Evolutionary conservation across 129 eudicot species (phyloP).

Genomic region (Helichrysum umbraculigerum): DNA sequence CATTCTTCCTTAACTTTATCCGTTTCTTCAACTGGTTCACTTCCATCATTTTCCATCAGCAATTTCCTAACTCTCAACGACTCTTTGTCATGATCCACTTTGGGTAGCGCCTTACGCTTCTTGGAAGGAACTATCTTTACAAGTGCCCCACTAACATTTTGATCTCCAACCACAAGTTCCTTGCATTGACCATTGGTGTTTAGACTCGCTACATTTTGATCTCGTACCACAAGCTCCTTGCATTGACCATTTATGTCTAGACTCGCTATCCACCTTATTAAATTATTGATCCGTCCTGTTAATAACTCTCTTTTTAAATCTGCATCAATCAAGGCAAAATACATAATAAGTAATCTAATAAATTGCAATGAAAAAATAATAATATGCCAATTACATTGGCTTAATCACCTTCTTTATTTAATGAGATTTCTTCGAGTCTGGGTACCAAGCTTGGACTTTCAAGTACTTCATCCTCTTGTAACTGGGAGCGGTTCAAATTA

Average conservation of each 20-base stretch:
- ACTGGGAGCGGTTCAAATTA: background rate
- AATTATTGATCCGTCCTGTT: background rate
- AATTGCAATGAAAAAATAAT: conserved; percentile 8
- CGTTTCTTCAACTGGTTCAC: conserved; percentile 34
- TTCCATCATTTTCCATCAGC: conserved; percentile 44
- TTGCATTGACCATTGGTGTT: conserved; percentile 27
- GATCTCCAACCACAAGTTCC: conserved; percentile 34
- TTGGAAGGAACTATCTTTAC: conserved; percentile 33
- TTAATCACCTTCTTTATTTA: conserved; percentile 17
- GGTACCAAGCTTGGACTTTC: conserved; percentile 27
- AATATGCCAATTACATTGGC: background rate
- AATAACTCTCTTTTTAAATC: conserved; percentile 7
- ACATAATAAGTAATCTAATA: conserved; percentile 4
- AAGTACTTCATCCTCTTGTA: conserved; percentile 20
- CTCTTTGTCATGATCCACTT: conserved; percentile 52
- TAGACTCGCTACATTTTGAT: conserved; percentile 8
- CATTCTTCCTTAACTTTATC: conserved; percentile 43
- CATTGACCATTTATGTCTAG: conserved; percentile 32
- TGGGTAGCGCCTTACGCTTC: conserved; percentile 29
- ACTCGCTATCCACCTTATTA: conserved; percentile 25
- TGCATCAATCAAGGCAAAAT: conserved; percentile 29
- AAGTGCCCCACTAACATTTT: conserved; percentile 19
- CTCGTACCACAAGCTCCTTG: conserved; percentile 31
- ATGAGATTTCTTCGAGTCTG: background rate
- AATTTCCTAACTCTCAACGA: conserved; percentile 43